These are phyloP conservation scores for Suillus americanus DNA, from an alignment of 768 basidiomycete species.

Conservation along the genomic window DNA sequence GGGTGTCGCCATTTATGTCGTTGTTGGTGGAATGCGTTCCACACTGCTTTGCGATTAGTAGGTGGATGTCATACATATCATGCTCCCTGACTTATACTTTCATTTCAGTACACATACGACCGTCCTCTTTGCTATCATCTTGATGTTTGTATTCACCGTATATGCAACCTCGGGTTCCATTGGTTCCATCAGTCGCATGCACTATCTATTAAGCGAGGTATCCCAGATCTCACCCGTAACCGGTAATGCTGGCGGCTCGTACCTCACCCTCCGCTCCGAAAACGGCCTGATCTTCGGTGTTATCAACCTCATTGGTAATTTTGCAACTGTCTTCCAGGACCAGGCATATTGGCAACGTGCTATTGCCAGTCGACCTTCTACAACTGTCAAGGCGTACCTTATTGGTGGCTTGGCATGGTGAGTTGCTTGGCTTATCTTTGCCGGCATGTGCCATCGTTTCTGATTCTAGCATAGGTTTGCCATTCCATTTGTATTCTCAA, in stretches of 20 bases:
- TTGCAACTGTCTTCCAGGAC: conserved; percentile 61
- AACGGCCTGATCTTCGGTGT: conserved; percentile 81
- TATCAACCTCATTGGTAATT: conserved; percentile 87
- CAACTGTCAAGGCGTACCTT: conserved; percentile 89
- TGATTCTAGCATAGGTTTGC: conserved; percentile 53
- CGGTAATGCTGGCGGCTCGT: conserved; percentile 85
- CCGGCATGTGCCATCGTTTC: neutral
- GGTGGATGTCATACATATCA: conserved; percentile 23
- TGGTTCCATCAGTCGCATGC: conserved; percentile 77
- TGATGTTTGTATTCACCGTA: conserved; percentile 74
- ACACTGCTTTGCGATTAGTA: conserved; percentile 86
- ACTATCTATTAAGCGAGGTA: conserved; percentile 68
- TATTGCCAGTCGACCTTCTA: conserved; percentile 80
- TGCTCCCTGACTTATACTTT: neutral
- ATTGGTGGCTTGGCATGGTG: conserved; percentile 88
- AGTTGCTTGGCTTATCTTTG: conserved; percentile 12
- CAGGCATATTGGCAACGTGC: conserved; percentile 93
- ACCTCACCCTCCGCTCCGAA: conserved; percentile 78
- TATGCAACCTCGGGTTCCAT: conserved; percentile 81
- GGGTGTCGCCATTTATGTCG: conserved; percentile 86
- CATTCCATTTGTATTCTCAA: conserved; percentile 85
- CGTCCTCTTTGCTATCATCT: conserved; percentile 84
- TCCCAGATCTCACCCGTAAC: conserved; percentile 56
- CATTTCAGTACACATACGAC: conserved; percentile 73
- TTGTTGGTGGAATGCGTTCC: conserved; percentile 85